Evolutionary conservation across 768 basidiomycete genomes (phyloP).

Genomic region (Leucocoprinus sp.): DNA sequence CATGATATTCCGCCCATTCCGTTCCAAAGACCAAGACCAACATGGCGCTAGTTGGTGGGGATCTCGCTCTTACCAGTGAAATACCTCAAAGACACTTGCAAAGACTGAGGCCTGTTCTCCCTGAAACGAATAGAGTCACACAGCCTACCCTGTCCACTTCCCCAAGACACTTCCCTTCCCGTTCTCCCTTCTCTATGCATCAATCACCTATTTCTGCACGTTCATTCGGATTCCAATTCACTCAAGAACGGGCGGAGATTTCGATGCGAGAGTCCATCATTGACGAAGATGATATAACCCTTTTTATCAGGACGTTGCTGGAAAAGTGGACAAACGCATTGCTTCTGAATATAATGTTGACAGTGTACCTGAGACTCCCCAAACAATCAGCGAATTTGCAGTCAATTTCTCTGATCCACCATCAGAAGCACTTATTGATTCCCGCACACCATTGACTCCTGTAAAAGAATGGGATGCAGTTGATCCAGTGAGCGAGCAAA

Average conservation of each 20-base stretch:
- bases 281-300: conserved; percentile 5
- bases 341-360: conserved; percentile 22
- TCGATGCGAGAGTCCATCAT: conserved; percentile 1
- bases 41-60: not conserved
- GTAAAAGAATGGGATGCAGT: not conserved
- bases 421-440: conserved; percentile 3
- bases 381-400: conserved; percentile 42
- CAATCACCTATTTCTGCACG: not conserved
- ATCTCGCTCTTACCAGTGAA: not conserved
- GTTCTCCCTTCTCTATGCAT: not conserved
- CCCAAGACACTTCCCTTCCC: conserved; percentile 4
- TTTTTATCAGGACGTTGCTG: no score
- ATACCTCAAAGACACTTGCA: not conserved
- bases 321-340: conserved; percentile 13
- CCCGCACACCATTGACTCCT: not conserved
- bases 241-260: not conserved
- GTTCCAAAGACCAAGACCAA: conserved; percentile 1
- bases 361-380: conserved; percentile 33
- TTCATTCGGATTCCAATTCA: not conserved
- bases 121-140: not conserved
- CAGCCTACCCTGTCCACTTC: not conserved
- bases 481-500: not conserved
- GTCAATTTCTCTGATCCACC: conserved; percentile 42
- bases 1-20: no score
- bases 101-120: not conserved